Base-by-base conservation (phyloP, 148 eudicot species). In the Arctostaphylos glauca region DNA sequence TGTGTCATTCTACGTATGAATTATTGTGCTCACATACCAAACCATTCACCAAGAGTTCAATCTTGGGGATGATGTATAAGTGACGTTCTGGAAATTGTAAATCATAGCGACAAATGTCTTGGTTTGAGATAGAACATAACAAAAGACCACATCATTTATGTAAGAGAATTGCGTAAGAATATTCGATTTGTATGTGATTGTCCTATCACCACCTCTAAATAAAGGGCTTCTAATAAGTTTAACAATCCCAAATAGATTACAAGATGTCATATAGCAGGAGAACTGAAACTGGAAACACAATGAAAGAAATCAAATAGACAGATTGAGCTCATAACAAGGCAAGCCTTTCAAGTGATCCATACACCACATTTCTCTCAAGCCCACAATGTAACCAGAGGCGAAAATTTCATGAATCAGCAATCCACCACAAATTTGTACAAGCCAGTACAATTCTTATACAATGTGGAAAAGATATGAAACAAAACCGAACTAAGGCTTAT, bases 341-440 rank as follows among this genome's bases (percentile, higher is more conserved):
- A 62, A 60, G 19, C 73, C 56, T 62, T 44, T 62, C 9, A 6
- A 79, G 55, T 55, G 74, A 66, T 77, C 49, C 48, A 25, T 64
- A 80, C 67, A 79, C 10, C 54, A 60, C 2, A 19, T 18, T 46
- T 72, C n/a, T n/a, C 47, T 46, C 49, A 21, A 79, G n/a, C 72
- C 72, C 72, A 44, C 21, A 7, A 19, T 10, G 16, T 5, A 14
- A n/a, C 19, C 16, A 53, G 47, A 25, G 47, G 14, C 31, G 38
- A 31, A 47, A 21, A 79, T 60, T 60, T 19, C 73, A 47, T 23
- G 55, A 46, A 79, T 62, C 81, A 59, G 44, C 53, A 47, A 47
- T 62, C 44, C 8, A 62, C 46, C 15, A 7, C 56, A 44, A 21
- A 18, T 31, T 53, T 41, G 48, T 18, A 25, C 18, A 55, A 41